Percentiles rank a stretch among this genome's conserved stretches.
Evolutionary conservation across 768 basidiomycete species (phyloP).

Genomic region (Calocera cornea): DNA sequence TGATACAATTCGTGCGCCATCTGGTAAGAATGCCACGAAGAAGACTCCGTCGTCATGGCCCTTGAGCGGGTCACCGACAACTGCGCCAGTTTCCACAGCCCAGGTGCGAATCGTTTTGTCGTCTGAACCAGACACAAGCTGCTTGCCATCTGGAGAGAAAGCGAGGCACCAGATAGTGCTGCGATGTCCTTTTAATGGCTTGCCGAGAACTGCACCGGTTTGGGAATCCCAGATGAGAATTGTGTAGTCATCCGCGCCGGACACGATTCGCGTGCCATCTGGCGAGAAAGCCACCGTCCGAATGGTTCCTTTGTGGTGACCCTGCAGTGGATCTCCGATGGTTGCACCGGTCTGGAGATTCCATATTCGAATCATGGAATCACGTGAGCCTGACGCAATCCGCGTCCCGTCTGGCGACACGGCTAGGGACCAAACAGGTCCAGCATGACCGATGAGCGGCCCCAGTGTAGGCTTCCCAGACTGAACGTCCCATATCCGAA

Average conservation of each 20-base stretch:
- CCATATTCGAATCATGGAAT: constrained; percentile 1
- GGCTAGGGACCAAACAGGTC: background rate
- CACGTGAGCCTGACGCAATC: constrained; percentile 6
- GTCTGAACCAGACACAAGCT: constrained; percentile 6
- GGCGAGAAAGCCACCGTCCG: constrained; percentile 11
- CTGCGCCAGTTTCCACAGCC: constrained; percentile 7
- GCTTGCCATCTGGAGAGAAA: constrained; percentile 8
- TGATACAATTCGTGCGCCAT: constrained; percentile 28
- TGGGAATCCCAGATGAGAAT: constrained; percentile 8
- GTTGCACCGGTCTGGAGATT: constrained; percentile 26
- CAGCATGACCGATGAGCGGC: background rate
- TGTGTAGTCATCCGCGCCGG: constrained; percentile 4
- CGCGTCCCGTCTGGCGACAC: background rate
- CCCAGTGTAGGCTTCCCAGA: too few species aligned
- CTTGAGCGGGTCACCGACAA: constrained; percentile 16
- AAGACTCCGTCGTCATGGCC: constrained; percentile 34
- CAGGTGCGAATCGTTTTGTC: constrained; percentile 11
- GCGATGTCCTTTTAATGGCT: too few species aligned
- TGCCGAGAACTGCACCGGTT: too few species aligned
- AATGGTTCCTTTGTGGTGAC: background rate
- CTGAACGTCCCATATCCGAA: background rate
- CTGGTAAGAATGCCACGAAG: constrained; percentile 31
- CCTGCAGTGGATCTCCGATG: constrained; percentile 6
- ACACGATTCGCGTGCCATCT: constrained; percentile 12
- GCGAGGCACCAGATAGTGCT: constrained; percentile 3